Conservation (phyloP, 2,329 filamentous ascomycete species). For the Pseudohalonectria lignicola region DNA sequence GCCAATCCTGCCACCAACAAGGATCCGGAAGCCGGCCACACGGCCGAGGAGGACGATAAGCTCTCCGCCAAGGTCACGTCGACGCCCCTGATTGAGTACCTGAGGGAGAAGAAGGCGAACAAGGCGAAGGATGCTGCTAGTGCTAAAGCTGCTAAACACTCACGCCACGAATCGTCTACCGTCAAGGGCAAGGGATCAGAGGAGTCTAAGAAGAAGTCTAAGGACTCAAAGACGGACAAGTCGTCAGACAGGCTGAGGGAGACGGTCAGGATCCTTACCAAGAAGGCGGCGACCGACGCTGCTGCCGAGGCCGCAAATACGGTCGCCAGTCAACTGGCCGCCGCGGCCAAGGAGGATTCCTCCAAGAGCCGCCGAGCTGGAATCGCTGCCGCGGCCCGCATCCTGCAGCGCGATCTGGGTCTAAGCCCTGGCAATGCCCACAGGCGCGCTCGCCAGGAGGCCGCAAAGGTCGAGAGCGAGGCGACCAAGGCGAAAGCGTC, state of each 20-base stretch:
- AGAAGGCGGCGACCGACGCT: slow-evolving; percentile 41
- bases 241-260: slow-evolving; percentile 40
- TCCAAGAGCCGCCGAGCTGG: slow-evolving; percentile 44
- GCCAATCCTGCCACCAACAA: slow-evolving; percentile 53
- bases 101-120: slow-evolving; percentile 85
- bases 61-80: slow-evolving; percentile 56
- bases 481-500: slow-evolving; percentile 18
- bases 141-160: slow-evolving; percentile 45
- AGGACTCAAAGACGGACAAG: slow-evolving; percentile 45
- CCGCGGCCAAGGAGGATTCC: slow-evolving; percentile 20
- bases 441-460: slow-evolving; percentile 47
- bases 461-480: slow-evolving; percentile 42
- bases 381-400: slow-evolving; percentile 53
- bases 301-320: slow-evolving; percentile 33
- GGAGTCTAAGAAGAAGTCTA: slow-evolving; percentile 19
- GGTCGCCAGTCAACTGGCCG: slow-evolving; percentile 20
- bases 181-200: slow-evolving; percentile 30
- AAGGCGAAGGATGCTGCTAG: slow-evolving; percentile 46
- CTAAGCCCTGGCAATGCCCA: slow-evolving; percentile 53
- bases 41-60: slow-evolving; percentile 37
- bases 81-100: slow-evolving; percentile 80
- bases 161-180: slow-evolving; percentile 39
- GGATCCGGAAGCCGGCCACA: slow-evolving; percentile 34
- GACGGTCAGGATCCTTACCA: slow-evolving; percentile 52
- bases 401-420: slow-evolving; percentile 55